phyloP scores from a whole-genome alignment of 2,329 filamentous ascomycete genomes.

The Fusarium ambrosium region DNA sequence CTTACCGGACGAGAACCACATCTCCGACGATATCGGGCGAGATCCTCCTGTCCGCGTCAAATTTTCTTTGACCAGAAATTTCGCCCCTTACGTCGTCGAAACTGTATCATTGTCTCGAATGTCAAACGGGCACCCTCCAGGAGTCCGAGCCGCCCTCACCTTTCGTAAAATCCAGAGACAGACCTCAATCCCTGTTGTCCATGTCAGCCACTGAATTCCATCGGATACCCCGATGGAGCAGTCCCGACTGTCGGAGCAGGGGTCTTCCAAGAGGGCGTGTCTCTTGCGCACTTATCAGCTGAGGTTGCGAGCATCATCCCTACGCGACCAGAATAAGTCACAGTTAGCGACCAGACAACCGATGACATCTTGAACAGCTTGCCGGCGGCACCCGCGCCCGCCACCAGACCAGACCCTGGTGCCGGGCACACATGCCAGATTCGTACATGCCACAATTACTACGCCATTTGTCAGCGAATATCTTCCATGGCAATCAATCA shows the following conservation, averaged over 20 bases:
- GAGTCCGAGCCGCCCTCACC: background rate
- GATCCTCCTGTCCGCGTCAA: background rate
- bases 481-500: conserved; percentile 12
- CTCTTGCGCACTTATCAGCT: conserved; percentile 39
- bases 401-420: conserved; percentile 28
- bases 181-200: conserved; percentile 32
- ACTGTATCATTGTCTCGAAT: conserved; percentile 20
- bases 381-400: conserved; percentile 44
- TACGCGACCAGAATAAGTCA: conserved; percentile 32
- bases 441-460: conserved; percentile 32
- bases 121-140: background rate
- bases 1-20: conserved; percentile 15
- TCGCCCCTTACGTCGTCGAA: conserved; percentile 15
- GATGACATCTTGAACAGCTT: conserved; percentile 34
- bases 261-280: conserved; percentile 41
- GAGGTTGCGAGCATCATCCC: conserved; percentile 43
- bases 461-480: conserved; percentile 43
- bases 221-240: conserved; percentile 47
- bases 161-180: conserved; percentile 6
- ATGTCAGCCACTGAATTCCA: conserved; percentile 34
- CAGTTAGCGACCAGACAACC: conserved; percentile 30
- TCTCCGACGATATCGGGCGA: conserved; percentile 19
- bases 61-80: background rate
- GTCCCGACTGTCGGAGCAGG: conserved; percentile 42
- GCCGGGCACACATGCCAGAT: conserved; percentile 42